These are phyloP conservation scores for Hevea brasiliensis DNA, from an alignment of 345 rosid genomes.

Conservation along the genomic window DNA sequence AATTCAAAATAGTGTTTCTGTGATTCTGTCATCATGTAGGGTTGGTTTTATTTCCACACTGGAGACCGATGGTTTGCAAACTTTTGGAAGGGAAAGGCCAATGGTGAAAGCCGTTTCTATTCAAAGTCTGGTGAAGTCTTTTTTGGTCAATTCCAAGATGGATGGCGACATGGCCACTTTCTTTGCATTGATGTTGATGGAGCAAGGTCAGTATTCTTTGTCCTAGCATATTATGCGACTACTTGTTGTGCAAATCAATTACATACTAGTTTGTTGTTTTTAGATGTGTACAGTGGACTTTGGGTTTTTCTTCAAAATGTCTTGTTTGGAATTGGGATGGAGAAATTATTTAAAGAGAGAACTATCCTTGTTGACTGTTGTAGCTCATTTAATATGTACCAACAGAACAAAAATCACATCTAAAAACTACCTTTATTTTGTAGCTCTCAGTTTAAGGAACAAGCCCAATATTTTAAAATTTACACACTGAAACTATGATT, in stretches of 20 bases:
- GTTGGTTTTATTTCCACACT: constrained; percentile 91
- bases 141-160: constrained; percentile 86
- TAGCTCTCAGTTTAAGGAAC: too few species aligned
- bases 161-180: constrained; percentile 84
- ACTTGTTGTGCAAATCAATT: not conserved
- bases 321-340: too few species aligned
- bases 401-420: too few species aligned
- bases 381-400: too few species aligned
- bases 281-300: not conserved
- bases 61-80: constrained; percentile 95
- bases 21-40: constrained; percentile 41
- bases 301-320: too few species aligned
- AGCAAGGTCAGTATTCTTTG: constrained; percentile 55
- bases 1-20: constrained; percentile 9
- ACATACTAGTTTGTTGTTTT: not conserved
- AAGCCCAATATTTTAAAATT: too few species aligned
- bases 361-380: too few species aligned
- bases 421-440: too few species aligned
- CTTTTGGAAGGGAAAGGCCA: constrained; percentile 98
- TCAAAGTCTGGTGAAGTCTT: constrained; percentile 74
- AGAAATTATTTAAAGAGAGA: too few species aligned
- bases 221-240: not conserved
- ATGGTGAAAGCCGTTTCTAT: constrained; percentile 93
- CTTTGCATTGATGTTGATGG: constrained; percentile 75
- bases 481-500: too few species aligned